These are phyloP conservation scores for Fusarium sp. DNA, from an alignment of 2,329 filamentous ascomycete genomes.

Conservation along the genomic window DNA sequence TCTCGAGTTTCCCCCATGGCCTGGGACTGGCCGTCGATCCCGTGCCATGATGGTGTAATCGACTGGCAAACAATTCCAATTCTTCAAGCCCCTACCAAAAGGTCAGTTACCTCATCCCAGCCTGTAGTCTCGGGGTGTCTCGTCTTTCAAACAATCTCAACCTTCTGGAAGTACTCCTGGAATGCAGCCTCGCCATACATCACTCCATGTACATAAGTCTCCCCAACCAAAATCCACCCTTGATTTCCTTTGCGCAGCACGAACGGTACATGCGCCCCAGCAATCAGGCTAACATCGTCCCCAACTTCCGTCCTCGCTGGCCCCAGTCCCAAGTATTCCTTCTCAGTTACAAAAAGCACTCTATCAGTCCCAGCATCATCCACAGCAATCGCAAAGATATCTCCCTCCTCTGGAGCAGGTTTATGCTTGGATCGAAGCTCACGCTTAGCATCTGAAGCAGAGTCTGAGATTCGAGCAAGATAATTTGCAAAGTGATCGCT, in stretches of 20 bases:
- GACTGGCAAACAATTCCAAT: too few species aligned
- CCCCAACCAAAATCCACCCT: background rate
- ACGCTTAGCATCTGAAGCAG: background rate
- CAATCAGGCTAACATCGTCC: background rate
- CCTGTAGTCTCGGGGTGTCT: too few species aligned
- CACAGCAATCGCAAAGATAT: slow-evolving; percentile 6
- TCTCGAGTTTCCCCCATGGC: too few species aligned
- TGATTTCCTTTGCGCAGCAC: background rate
- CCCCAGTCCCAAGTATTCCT: background rate
- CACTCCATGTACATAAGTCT: background rate
- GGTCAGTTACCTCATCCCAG: too few species aligned
- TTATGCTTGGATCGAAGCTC: background rate
- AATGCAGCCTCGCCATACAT: background rate
- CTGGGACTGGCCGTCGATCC: too few species aligned
- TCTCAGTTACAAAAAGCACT: background rate
- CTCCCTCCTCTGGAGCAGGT: background rate
- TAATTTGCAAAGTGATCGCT: slow-evolving; percentile 3
- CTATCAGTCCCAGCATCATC: slow-evolving; percentile 2
- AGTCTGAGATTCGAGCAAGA: background rate
- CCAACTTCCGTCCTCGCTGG: background rate
- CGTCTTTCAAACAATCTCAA: background rate
- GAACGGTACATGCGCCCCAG: background rate
- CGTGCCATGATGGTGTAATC: too few species aligned
- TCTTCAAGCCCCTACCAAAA: too few species aligned
- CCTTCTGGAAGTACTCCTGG: background rate